Percentiles rank a stretch among this genome's conserved stretches.
phyloP scores from a whole-genome alignment of 2,329 filamentous ascomycete genomes.

The Penicillium sp. region DNA sequence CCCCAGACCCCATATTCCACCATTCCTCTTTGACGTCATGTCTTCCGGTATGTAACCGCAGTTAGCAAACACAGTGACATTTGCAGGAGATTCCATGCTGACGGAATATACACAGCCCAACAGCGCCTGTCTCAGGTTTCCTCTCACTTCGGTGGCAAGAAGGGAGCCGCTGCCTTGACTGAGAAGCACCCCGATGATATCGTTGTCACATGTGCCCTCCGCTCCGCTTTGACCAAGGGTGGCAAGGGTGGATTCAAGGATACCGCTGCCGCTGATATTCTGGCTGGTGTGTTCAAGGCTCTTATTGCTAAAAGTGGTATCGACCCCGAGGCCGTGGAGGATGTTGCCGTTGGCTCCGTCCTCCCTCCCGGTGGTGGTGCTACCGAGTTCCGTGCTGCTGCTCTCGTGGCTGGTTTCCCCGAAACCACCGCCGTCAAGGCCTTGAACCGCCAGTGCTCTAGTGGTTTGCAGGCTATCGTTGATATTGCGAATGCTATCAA shows the following conservation, averaged over 20 bases:
- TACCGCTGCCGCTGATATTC: slow-evolving; percentile 80
- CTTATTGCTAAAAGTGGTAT: slow-evolving; percentile 83
- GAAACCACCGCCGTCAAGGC: slow-evolving; percentile 79
- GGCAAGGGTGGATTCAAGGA: slow-evolving; percentile 96
- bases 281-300: slow-evolving; percentile 77
- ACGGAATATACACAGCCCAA: slow-evolving; percentile 44
- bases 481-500: slow-evolving; percentile 93
- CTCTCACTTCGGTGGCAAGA: slow-evolving; percentile 51
- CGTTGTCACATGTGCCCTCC: slow-evolving; percentile 88
- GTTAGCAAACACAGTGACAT: neutral
- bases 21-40: slow-evolving; percentile 36
- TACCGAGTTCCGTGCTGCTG: slow-evolving; percentile 93
- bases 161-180: slow-evolving; percentile 36
- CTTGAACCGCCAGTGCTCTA: slow-evolving; percentile 92
- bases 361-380: slow-evolving; percentile 90
- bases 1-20: neutral
- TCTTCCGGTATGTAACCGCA: slow-evolving; percentile 39
- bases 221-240: slow-evolving; percentile 88
- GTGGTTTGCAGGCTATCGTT: slow-evolving; percentile 85
- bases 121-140: slow-evolving; percentile 61
- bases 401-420: slow-evolving; percentile 87
- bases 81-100: slow-evolving; percentile 6
- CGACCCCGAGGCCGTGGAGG: slow-evolving; percentile 83
- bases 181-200: slow-evolving; percentile 64
- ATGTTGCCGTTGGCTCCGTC: slow-evolving; percentile 88